Evolutionary conservation across 2,329 filamentous ascomycete species (phyloP).

Genomic region (Byssochlamys sp.): DNA sequence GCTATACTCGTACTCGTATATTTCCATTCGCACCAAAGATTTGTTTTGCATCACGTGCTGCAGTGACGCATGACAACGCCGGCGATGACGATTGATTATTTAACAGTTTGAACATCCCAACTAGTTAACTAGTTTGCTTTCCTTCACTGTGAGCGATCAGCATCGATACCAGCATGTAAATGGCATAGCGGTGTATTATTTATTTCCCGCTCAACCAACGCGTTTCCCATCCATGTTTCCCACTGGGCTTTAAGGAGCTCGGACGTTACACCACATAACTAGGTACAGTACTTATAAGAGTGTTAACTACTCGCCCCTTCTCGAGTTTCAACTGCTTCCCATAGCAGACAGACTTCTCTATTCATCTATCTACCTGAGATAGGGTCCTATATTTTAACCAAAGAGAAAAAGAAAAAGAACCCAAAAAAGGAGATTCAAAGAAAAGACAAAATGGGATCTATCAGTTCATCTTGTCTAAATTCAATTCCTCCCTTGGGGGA

Average conservation of each 20-base stretch:
- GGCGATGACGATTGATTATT: neutral
- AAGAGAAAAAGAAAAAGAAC: neutral
- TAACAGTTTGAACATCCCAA: too few species aligned
- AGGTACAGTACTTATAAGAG: neutral
- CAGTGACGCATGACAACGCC: neutral
- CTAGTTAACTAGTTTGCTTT: neutral
- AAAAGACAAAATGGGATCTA: slow-evolving; percentile 13
- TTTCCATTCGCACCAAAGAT: neutral
- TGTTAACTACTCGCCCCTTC: too few species aligned
- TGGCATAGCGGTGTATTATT: neutral
- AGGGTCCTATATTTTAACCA: too few species aligned
- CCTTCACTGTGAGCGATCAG: neutral
- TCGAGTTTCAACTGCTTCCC: neutral
- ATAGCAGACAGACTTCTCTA: neutral
- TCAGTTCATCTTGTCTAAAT: slow-evolving; percentile 13
- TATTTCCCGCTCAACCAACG: neutral
- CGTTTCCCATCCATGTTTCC: neutral
- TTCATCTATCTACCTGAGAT: too few species aligned
- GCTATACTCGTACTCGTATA: too few species aligned
- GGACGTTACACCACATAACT: neutral
- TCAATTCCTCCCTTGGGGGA: slow-evolving; percentile 18
- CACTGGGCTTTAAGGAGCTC: neutral
- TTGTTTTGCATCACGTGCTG: neutral
- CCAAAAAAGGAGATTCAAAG: too few species aligned
- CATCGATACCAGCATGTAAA: neutral